Evolutionary conservation across 1,284 basidiomycete genomes (phyloP).

Genomic region (Ustilago bromivora): DNA sequence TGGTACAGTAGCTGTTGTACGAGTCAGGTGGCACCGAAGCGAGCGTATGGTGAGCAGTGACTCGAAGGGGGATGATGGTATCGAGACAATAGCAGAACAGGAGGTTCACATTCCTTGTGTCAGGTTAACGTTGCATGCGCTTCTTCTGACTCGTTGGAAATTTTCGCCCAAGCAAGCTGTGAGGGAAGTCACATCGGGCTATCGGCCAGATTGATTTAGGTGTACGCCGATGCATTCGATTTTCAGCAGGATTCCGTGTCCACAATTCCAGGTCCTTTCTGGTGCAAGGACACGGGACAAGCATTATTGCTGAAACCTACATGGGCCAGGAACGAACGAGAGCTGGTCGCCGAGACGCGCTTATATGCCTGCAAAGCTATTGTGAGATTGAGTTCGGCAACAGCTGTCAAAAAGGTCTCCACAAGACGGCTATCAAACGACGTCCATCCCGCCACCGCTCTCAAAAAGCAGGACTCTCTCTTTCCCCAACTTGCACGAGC

Average conservation of each 20-base stretch:
- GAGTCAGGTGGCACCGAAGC: slow-evolving; percentile 6
- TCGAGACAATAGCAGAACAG: neutral
- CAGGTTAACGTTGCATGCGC: slow-evolving; percentile 5
- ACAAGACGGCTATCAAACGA: neutral
- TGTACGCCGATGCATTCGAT: neutral
- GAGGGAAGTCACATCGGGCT: neutral
- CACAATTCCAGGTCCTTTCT: neutral
- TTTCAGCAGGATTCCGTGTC: neutral
- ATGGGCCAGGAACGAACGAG: slow-evolving; percentile 8
- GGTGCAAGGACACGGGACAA: neutral
- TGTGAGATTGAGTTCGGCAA: neutral
- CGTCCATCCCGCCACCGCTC: no score
- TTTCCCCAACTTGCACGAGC: no score
- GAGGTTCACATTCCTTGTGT: neutral
- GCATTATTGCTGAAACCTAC: neutral
- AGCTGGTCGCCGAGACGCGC: neutral
- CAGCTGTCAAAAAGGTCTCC: slow-evolving; percentile 2
- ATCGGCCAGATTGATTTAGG: neutral
- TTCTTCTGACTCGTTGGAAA: slow-evolving; percentile 21
- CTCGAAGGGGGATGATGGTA: slow-evolving; percentile 8
- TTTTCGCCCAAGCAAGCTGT: slow-evolving; percentile 1
- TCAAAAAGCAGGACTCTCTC: no score
- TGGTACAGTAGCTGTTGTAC: neutral
- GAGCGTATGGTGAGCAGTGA: slow-evolving; percentile 5
- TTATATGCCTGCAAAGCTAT: neutral